These are phyloP conservation scores for Bruguiera gymnorhiza DNA, from an alignment of 345 rosid species.

Conservation along the genomic window DNA sequence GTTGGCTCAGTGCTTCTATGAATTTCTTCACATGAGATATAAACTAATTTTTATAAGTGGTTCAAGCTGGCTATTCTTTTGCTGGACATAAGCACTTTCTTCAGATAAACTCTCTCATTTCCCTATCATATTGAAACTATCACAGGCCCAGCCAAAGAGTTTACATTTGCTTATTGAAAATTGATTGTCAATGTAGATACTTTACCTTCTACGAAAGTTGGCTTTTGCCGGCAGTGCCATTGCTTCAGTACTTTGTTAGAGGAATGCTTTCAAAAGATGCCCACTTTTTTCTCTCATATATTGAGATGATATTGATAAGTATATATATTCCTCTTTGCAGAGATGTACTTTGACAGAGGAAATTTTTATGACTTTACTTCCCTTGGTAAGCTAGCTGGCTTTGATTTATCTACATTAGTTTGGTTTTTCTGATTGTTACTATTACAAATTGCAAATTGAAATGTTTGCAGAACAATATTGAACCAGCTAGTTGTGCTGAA, in stretches of 20 bases:
- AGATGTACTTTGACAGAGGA: constrained; percentile 94
- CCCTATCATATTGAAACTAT: neutral
- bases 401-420: neutral
- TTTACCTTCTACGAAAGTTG: neutral
- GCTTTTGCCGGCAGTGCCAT: no score
- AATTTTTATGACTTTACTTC: constrained; percentile 96
- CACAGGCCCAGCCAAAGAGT: neutral
- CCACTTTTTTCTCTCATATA: neutral
- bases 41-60: neutral
- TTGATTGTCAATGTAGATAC: neutral
- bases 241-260: neutral
- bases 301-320: constrained; percentile 8
- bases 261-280: constrained; percentile 11
- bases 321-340: constrained; percentile 40
- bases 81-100: neutral
- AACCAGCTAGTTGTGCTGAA: neutral
- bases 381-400: constrained; percentile 59
- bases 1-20: no score
- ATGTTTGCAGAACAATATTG: neutral
- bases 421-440: neutral
- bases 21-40: no score
- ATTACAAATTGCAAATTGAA: neutral
- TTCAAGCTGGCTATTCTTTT: neutral
- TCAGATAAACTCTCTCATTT: neutral
- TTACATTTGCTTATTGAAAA: neutral